Percentiles rank a stretch among this genome's conserved stretches.
phyloP scores from a whole-genome alignment of 2,329 filamentous ascomycete species.

The Macrophomina phaseolina region DNA sequence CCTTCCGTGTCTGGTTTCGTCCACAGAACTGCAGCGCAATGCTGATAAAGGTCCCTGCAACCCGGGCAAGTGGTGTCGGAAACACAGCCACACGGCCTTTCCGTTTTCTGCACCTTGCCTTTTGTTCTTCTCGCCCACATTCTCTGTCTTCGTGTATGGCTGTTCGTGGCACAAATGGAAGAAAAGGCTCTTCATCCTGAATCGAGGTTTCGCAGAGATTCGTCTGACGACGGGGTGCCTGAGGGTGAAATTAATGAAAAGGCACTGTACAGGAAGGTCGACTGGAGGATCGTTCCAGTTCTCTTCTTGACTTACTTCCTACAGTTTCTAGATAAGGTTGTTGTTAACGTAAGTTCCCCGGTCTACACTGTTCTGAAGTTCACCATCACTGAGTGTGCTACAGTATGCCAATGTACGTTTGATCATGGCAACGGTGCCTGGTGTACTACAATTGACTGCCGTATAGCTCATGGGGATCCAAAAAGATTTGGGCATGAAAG shows the following conservation, averaged over 20 bases:
- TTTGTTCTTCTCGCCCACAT: not conserved
- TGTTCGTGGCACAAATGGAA: not conserved
- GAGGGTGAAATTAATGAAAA: not conserved
- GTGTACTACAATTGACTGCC: not conserved
- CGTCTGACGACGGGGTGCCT: not conserved
- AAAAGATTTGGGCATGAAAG: slow-evolving; percentile 16
- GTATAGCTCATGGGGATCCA: slow-evolving; percentile 18
- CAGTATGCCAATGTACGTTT: not conserved
- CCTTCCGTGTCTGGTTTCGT: not conserved
- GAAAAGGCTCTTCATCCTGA: not conserved
- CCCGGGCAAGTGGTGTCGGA: not conserved
- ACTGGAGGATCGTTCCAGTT: slow-evolving; percentile 49
- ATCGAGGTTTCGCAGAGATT: not conserved
- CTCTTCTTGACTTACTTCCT: slow-evolving; percentile 47
- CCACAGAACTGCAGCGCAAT: not conserved
- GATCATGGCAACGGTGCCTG: no score
- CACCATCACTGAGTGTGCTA: not conserved
- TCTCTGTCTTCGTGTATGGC: not conserved
- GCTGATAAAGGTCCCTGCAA: slow-evolving; percentile 2
- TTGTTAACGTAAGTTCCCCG: slow-evolving; percentile 36
- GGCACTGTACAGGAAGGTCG: slow-evolving; percentile 41
- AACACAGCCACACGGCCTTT: not conserved
- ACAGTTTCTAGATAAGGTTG: slow-evolving; percentile 45
- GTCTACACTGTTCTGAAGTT: slow-evolving; percentile 3
- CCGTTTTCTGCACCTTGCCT: not conserved